Base-by-base conservation (phyloP, 768 basidiomycete genomes). In the Termitomyces sp. region DNA sequence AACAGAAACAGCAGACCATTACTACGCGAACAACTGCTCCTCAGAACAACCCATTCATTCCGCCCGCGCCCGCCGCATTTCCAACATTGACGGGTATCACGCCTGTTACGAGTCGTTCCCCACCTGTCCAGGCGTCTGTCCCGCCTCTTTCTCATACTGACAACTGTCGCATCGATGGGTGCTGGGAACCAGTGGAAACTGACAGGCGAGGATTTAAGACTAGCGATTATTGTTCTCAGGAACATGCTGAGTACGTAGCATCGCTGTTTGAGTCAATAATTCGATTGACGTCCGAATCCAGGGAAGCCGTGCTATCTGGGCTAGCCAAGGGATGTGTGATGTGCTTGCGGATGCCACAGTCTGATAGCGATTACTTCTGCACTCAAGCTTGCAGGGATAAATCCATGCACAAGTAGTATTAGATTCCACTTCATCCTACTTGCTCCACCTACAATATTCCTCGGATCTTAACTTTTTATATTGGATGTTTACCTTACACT, bases 291-390 rank as follows among this genome's bases (percentile, higher is more conserved):
- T 12, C 10, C 1, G 18, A 14, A n/a, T 30, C 2, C 59, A 87
- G 86, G 69, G 83, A 87, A 64, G 85, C 84, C 0, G 84, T 87
- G 13, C 70, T 67, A 16, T 70, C 76, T 18, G 82, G 85, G 30
- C 62, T 85, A 34, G 80, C 72, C 34, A 66, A 74, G 14, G 77
- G 81, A 10, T 87, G 86, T 61, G 86, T 88, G 64, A 82, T 87
- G 83, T 88, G 86, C 64, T 69, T 84, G 64, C 74, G 71, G 42
- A 72, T 81, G 59, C 86, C 86, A 22, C 86, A 88, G 67, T 79
- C 80, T 56, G 76, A 76, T 39, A 72, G 67, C 5, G 85, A 88
- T 71, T 85, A 87, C 67, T 88, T 88, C 67, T 88, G 86, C 63
- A 76, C 82, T 18, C 70, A 75, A 56, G 74, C 74, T 3, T 88